Evolutionary conservation across 371 early-diverging fungal genomes (phyloP), one percentile per base, ranked within the genome.

Genomic region (Basidiobolus meristosporus): DNA sequence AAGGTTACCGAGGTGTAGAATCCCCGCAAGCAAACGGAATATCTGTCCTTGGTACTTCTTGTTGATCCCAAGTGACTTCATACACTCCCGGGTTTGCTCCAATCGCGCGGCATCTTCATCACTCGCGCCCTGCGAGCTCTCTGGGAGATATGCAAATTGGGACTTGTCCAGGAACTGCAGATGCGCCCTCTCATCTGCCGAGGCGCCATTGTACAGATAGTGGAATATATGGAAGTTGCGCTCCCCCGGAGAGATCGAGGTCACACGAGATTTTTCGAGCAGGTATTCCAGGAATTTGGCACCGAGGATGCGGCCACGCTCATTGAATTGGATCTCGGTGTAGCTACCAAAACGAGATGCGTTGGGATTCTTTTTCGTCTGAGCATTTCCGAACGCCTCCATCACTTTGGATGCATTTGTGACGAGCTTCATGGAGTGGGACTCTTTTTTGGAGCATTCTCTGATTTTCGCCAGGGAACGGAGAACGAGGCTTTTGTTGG

Each of bases 141-240:
- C 14, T 18, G 34, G 34, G n/a, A 36, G 36, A 10, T 36, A 36
- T 2, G 16, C 11, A 10, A 36, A 21, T 5, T 7, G 11, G 12
- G 17, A 11, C 2, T 16, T 16, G 5, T 36, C 36, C 3, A 5
- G 14, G 2, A 36, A 10, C 10, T 36, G 16, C 17, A 16, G 21
- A 3, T 21, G 36, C 4, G 16, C 10, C 11, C 17, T 16, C 47
- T 77, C 77, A 23, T 73, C 73, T 2, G 36, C 38, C 5, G 68
- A 59, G 1, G 72, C 68, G 2, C 73, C 77, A 26, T 61, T 65
- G 9, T 80, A 55, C 7, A 95, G 59, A 35, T 87, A 77, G 52
- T 93, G 84, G 49, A 97, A 85, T 29, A 91, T 75, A 54, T 95
- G 86, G 57, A 90, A 96, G 53, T 79, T 90, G 40, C 82, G 65